Evolutionary conservation across 2,329 filamentous ascomycete species (phyloP), one percentile per base, ranked within the genome.

Genomic region (Verticillium alfalfae): DNA sequence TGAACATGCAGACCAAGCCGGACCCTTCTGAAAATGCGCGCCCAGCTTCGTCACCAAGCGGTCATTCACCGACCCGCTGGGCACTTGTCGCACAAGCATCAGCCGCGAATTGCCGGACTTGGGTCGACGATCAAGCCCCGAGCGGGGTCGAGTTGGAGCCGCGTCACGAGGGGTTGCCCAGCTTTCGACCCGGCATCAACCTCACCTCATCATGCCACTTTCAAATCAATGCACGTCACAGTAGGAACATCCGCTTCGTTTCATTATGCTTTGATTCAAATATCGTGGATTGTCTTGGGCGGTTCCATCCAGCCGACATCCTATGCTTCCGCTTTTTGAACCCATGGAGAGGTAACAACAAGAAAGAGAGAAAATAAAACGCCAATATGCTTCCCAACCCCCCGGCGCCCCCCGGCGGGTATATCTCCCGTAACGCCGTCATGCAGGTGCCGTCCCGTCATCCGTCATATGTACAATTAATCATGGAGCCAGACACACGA

Each of bases 391-490:
- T 52, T 52, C 45, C 45, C 45, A 52, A 52, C 45, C 45, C 45
- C 45, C 8, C 5, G 45, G 45, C 18, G 45, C 45, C 45, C 45
- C 45, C 8, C 5, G 45, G 45, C 18, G 45, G 45, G 12, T 26
- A 26, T 26, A 26, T 31, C 16, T 5, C 45, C 45, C 8, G 9
- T 13, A 52, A 52, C 45, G 45, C 45, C 45, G 45, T 52, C 45
- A 52, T 62, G 52, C 26, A 39, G 59, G 55, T 54, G 58, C 58
- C 49, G 26, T 34, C 54, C 61, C 61, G 59, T 62, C 62, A 65
- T 65, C 60, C 62, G 57, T 65, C 63, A 60, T 62, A 57, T 62
- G 12, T 64, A 64, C 58, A 62, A 34, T 56, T 65, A 60, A 64
- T 61, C 45, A 22, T 18, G 12, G 22, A 6, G 22, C 38, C 3